A percentile compares a stretch with the other conserved stretches of the same genome.
Evolutionary conservation across 2,329 filamentous ascomycete species (phyloP).

Genomic region (Arthrobotrys iridis): DNA sequence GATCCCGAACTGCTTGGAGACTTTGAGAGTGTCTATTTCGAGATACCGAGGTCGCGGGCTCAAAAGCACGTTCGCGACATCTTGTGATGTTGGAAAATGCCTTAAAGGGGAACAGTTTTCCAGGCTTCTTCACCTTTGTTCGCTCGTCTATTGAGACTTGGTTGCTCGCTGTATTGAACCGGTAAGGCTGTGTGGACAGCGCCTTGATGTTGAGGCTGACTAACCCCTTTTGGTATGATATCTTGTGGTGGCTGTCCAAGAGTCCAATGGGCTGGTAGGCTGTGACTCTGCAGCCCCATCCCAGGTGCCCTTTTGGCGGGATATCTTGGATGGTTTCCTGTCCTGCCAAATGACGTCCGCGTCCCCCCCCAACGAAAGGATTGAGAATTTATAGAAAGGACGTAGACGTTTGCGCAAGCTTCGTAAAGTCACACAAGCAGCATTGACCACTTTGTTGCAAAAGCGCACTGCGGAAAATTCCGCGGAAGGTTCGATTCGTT

Average conservation of each 20-base stretch:
- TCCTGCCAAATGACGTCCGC: conserved; percentile 11
- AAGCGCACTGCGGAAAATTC: background rate
- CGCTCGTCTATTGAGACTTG: conserved; percentile 7
- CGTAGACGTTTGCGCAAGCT: conserved; percentile 1
- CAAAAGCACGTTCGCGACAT: conserved; percentile 23
- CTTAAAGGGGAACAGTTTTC: background rate
- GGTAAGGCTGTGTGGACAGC: conserved; percentile 26
- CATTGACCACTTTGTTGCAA: background rate
- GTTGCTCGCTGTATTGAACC: background rate
- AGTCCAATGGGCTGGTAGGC: too few relatives aligned
- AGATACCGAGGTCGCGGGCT: conserved; percentile 37
- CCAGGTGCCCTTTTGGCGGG: conserved; percentile 35
- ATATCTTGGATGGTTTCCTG: background rate
- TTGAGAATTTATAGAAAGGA: too few relatives aligned
- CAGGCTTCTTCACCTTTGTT: background rate
- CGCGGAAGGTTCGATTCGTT: background rate
- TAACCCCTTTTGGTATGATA: conserved; percentile 3
- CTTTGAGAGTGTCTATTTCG: background rate
- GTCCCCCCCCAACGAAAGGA: background rate
- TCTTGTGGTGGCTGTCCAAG: conserved; percentile 16
- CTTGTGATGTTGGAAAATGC: conserved; percentile 37
- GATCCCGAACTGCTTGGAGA: background rate
- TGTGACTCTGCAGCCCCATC: conserved; percentile 12
- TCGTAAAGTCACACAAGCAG: background rate
- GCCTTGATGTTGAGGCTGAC: conserved; percentile 25